Evolutionary conservation across 306 rosid genomes (phyloP), one percentile per base, ranked within the genome.

Genomic region (Ochetophila trinervis): DNA sequence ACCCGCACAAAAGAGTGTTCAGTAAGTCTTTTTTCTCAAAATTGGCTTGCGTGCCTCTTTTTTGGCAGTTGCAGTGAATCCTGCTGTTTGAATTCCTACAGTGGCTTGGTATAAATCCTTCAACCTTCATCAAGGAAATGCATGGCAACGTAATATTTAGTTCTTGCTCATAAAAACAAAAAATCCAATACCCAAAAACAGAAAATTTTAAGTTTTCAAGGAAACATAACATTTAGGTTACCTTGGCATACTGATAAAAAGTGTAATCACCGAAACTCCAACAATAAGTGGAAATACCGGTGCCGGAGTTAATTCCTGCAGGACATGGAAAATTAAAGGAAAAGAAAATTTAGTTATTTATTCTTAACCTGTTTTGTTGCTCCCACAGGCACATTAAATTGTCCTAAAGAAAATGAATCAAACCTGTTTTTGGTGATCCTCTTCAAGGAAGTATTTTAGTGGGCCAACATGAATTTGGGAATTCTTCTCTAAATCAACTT

Each of bases 241-340:
- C 99, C 91, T 84, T 13, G 99, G 99, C 57, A 94, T 80, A 52
- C 85, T 83, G 70, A 88, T 12, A 68, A 94, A 86, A 61, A 94
- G 72, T 6, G 85, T 73, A 78, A 94, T 82, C 76, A 79, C 90
- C 2, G 83, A 74, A 45, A 94, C 82, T 60, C 88, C 99, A 1
- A 74, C 82, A 53, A 94, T 76, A 45, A 94, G 97, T 56, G 97
- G 95, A 66, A 87, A 88, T 18, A 94, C 95, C 0, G 97, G 99
- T 40, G 99, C 97, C 0, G 97, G 80, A 65, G 99, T 88, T 80
- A 88, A 74, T 66, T 94, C 99, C 99, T 94, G 86, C 57, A 66
- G 62, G 40, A 59, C 55, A 55, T 56, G 44, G 61, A 70, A 20
- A 49, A 68, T 37, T 55, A 72, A 79, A 62, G 63, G 66, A n/a